A percentile compares a stretch with the other conserved stretches of the same genome.
These are phyloP conservation scores for Fusarium nurragi DNA, from an alignment of 2,329 filamentous ascomycete species.

Conservation along the genomic window DNA sequence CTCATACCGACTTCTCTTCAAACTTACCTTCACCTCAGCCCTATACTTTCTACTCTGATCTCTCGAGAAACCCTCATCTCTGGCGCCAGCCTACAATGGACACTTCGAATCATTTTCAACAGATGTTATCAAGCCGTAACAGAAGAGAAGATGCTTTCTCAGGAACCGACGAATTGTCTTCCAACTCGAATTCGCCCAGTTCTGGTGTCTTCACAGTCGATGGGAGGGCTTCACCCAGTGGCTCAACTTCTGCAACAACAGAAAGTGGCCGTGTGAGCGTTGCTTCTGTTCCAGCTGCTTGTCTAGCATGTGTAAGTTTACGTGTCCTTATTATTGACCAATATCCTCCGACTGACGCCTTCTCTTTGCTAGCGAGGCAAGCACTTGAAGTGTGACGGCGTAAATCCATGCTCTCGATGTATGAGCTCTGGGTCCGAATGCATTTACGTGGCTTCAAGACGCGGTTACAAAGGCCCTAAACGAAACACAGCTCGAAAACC, in stretches of 20 bases:
- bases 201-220: conserved; percentile 27
- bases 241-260: conserved; percentile 33
- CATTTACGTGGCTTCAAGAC: conserved; percentile 76
- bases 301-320: conserved; percentile 63
- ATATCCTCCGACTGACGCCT: conserved; percentile 11
- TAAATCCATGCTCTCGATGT: conserved; percentile 75
- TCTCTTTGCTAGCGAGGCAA: conserved; percentile 60
- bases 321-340: background rate
- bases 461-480: conserved; percentile 73
- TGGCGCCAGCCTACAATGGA: conserved; percentile 36
- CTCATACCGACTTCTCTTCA: conserved; percentile 18
- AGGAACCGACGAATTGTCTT: conserved; percentile 27
- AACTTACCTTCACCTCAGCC: conserved; percentile 29
- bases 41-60: conserved; percentile 31
- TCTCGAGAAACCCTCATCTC: conserved; percentile 13
- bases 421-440: conserved; percentile 67
- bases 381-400: conserved; percentile 81
- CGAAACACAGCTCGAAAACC: conserved; percentile 54
- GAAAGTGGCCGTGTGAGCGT: conserved; percentile 43
- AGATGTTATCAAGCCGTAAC: background rate
- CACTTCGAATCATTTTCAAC: conserved; percentile 12
- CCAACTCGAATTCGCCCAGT: conserved; percentile 41
- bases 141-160: conserved; percentile 34
- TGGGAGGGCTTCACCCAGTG: conserved; percentile 21
- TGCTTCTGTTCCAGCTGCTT: conserved; percentile 59